A percentile compares a stretch with the other conserved stretches of the same genome.
phyloP scores from a whole-genome alignment of 257 asterid species.

The Capsicum rhomboideum region DNA sequence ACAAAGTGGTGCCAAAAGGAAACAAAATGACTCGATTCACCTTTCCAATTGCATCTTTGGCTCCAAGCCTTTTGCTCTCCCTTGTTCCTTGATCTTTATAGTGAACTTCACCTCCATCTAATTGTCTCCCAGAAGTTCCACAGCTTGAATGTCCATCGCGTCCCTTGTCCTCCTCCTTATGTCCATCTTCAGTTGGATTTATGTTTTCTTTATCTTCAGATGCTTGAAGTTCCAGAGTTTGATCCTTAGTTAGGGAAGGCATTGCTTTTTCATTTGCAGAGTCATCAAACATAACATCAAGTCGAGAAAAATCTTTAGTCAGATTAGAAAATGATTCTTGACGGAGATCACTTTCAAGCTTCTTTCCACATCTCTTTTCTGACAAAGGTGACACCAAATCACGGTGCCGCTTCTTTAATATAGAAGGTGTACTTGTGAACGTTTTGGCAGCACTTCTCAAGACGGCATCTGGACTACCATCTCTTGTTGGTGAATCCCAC shows the following conservation, averaged over 20 bases:
- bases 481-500: slow-evolving; percentile 93
- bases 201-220: slow-evolving; percentile 52
- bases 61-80: background rate
- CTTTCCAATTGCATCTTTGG: background rate
- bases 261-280: slow-evolving; percentile 25
- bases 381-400: slow-evolving; percentile 84
- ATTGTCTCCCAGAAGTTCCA: slow-evolving; percentile 20
- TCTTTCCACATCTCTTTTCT: slow-evolving; percentile 73
- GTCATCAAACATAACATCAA: slow-evolving; percentile 53
- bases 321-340: slow-evolving; percentile 38
- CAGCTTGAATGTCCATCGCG: slow-evolving; percentile 17
- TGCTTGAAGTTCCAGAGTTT: slow-evolving; percentile 15
- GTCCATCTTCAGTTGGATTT: slow-evolving; percentile 26
- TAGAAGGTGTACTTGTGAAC: slow-evolving; percentile 75
- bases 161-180: slow-evolving; percentile 18
- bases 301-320: slow-evolving; percentile 44
- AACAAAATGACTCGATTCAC: background rate
- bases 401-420: slow-evolving; percentile 82
- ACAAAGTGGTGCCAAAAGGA: background rate
- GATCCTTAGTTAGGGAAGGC: slow-evolving; percentile 22
- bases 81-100: background rate
- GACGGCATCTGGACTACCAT: slow-evolving; percentile 69
- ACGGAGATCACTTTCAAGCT: slow-evolving; percentile 36
- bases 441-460: slow-evolving; percentile 87
- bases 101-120: slow-evolving; percentile 11